phyloP scores from a whole-genome alignment of 495 filamentous ascomycete genomes.

The Rusavskia elegans region DNA sequence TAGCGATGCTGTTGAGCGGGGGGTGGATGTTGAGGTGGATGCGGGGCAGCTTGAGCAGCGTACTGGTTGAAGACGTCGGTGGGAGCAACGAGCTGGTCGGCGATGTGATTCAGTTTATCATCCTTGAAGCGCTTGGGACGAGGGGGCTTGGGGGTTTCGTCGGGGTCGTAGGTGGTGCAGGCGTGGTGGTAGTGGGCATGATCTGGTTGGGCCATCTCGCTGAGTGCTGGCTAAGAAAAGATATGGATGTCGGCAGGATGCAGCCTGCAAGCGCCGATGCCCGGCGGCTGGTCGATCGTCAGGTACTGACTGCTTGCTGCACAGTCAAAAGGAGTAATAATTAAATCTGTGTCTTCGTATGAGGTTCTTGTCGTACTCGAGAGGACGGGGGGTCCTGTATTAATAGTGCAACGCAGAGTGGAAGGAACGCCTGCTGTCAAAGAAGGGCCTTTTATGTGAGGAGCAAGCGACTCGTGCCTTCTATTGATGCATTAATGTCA shows the following conservation, averaged over 20 bases:
- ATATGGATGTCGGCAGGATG: not conserved
- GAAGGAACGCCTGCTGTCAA: too few species aligned
- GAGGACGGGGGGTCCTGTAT: too few species aligned
- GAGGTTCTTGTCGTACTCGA: too few species aligned
- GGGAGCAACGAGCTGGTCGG: not conserved
- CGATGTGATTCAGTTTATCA: not conserved
- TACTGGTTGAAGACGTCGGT: not conserved
- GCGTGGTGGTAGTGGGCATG: not conserved
- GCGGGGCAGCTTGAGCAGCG: not conserved
- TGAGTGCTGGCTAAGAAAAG: not conserved
- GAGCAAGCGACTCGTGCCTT: too few species aligned
- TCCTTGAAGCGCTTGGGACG: not conserved
- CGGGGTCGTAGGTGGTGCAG: not conserved
- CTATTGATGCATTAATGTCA: too few species aligned
- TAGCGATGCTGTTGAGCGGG: not conserved
- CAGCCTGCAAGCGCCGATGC: not conserved
- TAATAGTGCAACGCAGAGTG: too few species aligned
- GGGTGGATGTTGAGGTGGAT: not conserved
- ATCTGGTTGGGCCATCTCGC: not conserved
- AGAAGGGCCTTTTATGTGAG: too few species aligned
- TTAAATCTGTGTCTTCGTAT: too few species aligned
- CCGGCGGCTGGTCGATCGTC: not conserved
- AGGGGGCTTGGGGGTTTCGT: not conserved
- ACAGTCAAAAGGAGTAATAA: too few species aligned
- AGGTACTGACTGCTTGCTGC: too few species aligned